Evolutionary conservation across 345 rosid species (phyloP).

Genomic region (Lumnitzera racemosa): DNA sequence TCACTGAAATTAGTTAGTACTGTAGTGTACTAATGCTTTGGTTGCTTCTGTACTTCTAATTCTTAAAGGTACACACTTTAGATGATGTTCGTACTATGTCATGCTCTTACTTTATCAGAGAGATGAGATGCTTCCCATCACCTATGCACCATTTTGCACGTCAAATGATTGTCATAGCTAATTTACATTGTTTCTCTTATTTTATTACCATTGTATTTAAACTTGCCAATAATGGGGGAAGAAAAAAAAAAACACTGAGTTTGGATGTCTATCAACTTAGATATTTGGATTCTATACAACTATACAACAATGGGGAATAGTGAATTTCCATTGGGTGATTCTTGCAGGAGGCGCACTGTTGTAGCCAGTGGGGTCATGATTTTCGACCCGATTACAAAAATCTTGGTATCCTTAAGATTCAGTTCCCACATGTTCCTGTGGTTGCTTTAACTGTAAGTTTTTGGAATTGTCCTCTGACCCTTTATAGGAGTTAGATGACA

Average conservation of each 20-base stretch:
- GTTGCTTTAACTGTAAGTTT: slow-evolving; percentile 85
- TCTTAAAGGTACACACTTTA: too few relatives aligned
- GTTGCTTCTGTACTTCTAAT: too few relatives aligned
- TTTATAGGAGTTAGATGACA: slow-evolving; percentile 1
- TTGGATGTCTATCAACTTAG: not conserved
- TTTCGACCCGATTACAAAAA: slow-evolving; percentile 97
- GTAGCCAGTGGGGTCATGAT: slow-evolving; percentile 99
- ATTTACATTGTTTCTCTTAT: not conserved
- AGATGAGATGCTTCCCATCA: too few relatives aligned
- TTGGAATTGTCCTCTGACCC: slow-evolving; percentile 12
- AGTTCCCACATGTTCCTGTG: slow-evolving; percentile 78
- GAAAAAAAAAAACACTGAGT: not conserved
- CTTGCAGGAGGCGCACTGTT: slow-evolving; percentile 98
- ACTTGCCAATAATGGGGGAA: not conserved
- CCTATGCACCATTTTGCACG: too few relatives aligned
- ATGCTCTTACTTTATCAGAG: too few relatives aligned
- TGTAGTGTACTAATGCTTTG: too few relatives aligned
- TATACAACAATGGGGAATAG: not conserved
- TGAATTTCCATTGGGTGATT: not conserved
- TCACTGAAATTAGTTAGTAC: too few relatives aligned
- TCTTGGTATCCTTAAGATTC: slow-evolving; percentile 86
- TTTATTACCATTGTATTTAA: not conserved
- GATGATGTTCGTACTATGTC: too few relatives aligned
- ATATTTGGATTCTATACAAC: not conserved
- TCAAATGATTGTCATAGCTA: too few relatives aligned